A percentile compares a stretch with the other conserved stretches of the same genome.
phyloP scores from a whole-genome alignment of 176 grass and related monocot species.

The Oryza glumipatula region DNA sequence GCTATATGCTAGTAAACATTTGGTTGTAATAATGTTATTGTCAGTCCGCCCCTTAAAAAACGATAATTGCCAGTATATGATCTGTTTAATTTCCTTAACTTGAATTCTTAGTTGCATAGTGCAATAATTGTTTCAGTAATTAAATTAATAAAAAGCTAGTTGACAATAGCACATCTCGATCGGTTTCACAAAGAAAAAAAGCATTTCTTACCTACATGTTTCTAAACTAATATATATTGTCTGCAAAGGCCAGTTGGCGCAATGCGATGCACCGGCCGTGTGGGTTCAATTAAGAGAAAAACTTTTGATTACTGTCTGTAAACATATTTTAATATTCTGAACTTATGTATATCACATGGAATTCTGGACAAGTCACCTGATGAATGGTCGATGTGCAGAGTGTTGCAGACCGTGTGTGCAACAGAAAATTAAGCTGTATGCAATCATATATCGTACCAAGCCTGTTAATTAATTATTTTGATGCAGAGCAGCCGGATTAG shows the following conservation, averaged over 20 bases:
- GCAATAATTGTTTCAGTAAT: neutral
- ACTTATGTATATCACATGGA: too few species aligned
- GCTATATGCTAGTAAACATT: too few species aligned
- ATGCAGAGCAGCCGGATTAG: neutral
- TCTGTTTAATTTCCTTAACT: neutral
- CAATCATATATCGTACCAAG: neutral
- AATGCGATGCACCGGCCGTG: neutral
- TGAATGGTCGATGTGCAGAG: too few species aligned
- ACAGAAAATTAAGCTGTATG: neutral
- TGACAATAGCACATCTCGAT: neutral
- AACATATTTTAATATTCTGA: too few species aligned
- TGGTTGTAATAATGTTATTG: neutral
- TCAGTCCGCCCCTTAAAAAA: too few species aligned
- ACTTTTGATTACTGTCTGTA: too few species aligned
- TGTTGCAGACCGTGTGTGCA: neutral
- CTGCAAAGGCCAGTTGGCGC: neutral
- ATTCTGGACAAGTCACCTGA: too few species aligned
- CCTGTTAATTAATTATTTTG: slow-evolving; percentile 3
- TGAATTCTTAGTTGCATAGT: neutral
- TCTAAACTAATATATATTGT: neutral
- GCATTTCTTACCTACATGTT: neutral
- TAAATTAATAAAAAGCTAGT: neutral
- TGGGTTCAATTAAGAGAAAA: neutral
- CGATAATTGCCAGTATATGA: neutral
- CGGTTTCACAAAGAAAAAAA: neutral